Evolutionary conservation across 805 yeast species (phyloP), one percentile per base, ranked within the genome.

Genomic region (Candida ovalis): DNA sequence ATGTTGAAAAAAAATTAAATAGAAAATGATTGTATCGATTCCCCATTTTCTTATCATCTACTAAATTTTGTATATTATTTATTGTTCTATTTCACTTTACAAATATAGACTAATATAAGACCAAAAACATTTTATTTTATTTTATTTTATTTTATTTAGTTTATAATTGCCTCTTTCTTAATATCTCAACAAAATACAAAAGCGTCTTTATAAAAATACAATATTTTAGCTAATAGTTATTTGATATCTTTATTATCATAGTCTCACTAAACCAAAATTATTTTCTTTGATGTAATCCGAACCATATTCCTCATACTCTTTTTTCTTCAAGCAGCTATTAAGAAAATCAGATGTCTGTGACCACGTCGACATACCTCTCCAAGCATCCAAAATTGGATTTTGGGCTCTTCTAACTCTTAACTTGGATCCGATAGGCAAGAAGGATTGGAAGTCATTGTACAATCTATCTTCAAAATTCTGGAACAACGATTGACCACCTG

Each of bases 351-450:
- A 74, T 21, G 76, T 72, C 2, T 58, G 57, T 5, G 91, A 72
- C 87, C 96, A 88, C 58, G 78, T 77, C 12, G 88, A 82, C 96
- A 94, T 90, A 25, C 99, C 99, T 59, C 74, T 83, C 98, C 99
- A 94, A 1, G 97, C 80, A 65, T 92, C 99, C 27, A 78, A 60
- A 1, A 78, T 56, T 1, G 96, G 92, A 62, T 88, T 82, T 2
- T 66, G 54, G 0, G 96, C 94, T 17, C 68, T 61, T 47, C 84
- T 70, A 1, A 91, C 85, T 4, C 73, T 68, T 32, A 91, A 67
- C 0, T 79, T 76, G 0, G 86, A 69, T 1, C 79, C 85, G 1
- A 74, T 75, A 0, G 98, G 98, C 45, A 94, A 69, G 50, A 86
- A 78, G 8, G 80, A 69, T 13, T 79, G 78, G 50, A 90, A 79